A percentile compares a stretch with the other conserved stretches of the same genome.
Evolutionary conservation across 1,284 basidiomycete genomes (phyloP).

Genomic region (Golubevia pallescens): DNA sequence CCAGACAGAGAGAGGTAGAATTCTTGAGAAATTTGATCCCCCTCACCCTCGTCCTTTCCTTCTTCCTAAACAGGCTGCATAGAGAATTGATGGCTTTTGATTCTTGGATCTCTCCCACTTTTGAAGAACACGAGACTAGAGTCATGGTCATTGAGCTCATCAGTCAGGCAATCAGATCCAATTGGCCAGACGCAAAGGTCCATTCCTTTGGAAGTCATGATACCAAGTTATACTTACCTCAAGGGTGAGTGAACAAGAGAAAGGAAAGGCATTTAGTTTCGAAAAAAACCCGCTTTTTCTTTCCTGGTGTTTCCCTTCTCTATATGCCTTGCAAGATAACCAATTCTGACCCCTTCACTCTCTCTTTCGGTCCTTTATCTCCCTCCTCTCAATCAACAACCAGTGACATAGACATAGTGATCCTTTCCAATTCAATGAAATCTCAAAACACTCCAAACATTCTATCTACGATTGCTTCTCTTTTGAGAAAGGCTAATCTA

Average conservation of each 20-base stretch:
- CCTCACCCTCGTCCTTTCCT: background rate
- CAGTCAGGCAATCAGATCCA: slow-evolving; percentile 71
- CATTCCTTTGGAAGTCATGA: slow-evolving; percentile 90
- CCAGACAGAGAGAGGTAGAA: too few species aligned
- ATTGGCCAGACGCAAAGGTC: slow-evolving; percentile 82
- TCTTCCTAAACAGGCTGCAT: slow-evolving; percentile 24
- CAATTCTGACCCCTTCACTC: too few species aligned
- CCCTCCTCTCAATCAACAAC: background rate
- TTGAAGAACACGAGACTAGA: slow-evolving; percentile 82
- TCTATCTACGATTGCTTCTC: slow-evolving; percentile 66
- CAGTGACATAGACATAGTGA: slow-evolving; percentile 71
- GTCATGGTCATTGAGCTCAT: slow-evolving; percentile 78
- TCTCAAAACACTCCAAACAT: slow-evolving; percentile 61
- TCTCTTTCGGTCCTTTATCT: background rate
- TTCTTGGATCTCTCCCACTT: slow-evolving; percentile 84
- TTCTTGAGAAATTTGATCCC: too few species aligned
- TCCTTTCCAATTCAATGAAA: slow-evolving; percentile 65
- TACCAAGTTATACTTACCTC: slow-evolving; percentile 91
- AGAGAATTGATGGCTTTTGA: slow-evolving; percentile 72
- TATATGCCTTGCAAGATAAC: too few species aligned
- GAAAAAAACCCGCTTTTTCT: background rate
- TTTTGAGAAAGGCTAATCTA: slow-evolving; percentile 67
- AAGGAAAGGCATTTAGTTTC: background rate
- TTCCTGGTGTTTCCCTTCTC: too few species aligned
- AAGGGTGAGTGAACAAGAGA: slow-evolving; percentile 72